These are phyloP conservation scores for Schizosaccharomyces cryophilus DNA, from an alignment of 805 yeast genomes.

Conservation along the genomic window DNA sequence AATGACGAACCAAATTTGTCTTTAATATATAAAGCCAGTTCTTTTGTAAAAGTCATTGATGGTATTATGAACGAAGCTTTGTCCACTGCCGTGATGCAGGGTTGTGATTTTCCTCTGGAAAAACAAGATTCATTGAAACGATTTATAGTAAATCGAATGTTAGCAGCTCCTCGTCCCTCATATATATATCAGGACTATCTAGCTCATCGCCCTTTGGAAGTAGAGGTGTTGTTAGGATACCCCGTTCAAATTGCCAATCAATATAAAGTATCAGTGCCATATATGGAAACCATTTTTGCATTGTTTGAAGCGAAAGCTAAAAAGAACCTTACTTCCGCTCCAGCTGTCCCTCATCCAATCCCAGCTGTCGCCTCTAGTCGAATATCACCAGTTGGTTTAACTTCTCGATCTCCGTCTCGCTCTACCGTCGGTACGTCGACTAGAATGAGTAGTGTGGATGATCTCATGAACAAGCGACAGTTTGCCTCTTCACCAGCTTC, in stretches of 20 bases:
- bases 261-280: constrained; percentile 30
- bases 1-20: constrained; percentile 9
- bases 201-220: constrained; percentile 31
- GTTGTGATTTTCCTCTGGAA: constrained; percentile 16
- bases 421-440: neutral
- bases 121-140: constrained; percentile 22
- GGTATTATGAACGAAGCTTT: constrained; percentile 6
- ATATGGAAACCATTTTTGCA: constrained; percentile 30
- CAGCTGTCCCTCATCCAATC: neutral
- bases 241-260: constrained; percentile 27
- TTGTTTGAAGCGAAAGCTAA: constrained; percentile 21
- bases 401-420: neutral
- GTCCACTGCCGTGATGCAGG: neutral
- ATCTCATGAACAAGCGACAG: neutral
- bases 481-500: neutral
- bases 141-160: constrained; percentile 48
- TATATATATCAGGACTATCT: constrained; percentile 7
- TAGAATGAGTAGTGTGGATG: neutral
- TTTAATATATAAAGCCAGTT: constrained; percentile 4
- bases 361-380: neutral
- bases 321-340: neutral
- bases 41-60: constrained; percentile 3
- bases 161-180: constrained; percentile 42
- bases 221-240: constrained; percentile 50
- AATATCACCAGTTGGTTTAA: neutral